Conservation (phyloP, 352 stramenopile genomes). For the Phytophthora citricola region DNA sequence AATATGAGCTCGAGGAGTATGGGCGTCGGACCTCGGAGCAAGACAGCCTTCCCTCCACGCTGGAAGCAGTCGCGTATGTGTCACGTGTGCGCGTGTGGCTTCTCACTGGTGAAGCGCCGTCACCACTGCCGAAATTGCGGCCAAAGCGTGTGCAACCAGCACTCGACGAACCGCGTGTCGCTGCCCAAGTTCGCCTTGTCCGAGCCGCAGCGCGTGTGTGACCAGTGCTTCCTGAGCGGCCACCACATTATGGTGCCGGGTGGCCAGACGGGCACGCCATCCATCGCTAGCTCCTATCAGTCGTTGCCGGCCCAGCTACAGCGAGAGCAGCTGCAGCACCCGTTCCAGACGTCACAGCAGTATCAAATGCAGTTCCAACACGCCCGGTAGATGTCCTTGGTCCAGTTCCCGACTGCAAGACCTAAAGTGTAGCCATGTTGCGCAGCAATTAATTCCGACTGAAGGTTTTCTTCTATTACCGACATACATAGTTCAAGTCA, state of each 20-base stretch:
- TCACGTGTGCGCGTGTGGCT: conserved; percentile 67
- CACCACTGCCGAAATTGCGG: conserved; percentile 87
- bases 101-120: conserved; percentile 76
- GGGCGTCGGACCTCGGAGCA: conserved; percentile 37
- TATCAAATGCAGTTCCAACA: conserved; percentile 46
- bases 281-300: conserved; percentile 50
- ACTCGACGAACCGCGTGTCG: conserved; percentile 82
- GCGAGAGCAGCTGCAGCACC: conserved; percentile 40
- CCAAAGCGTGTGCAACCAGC: conserved; percentile 73
- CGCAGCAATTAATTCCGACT: conserved; percentile 33
- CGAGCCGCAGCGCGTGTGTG: conserved; percentile 79
- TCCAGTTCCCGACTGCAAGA: background rate
- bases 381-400: conserved; percentile 29
- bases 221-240: conserved; percentile 81
- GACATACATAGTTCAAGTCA: conserved; percentile 33
- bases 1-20: conserved; percentile 32
- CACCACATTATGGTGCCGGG: conserved; percentile 55
- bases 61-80: conserved; percentile 82
- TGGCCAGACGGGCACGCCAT: conserved; percentile 35
- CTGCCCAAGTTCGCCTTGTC: conserved; percentile 76
- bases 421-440: conserved; percentile 36
- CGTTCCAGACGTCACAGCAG: conserved; percentile 42
- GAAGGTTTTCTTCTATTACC: conserved; percentile 32
- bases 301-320: conserved; percentile 45
- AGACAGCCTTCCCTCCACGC: conserved; percentile 69